Conservation (phyloP, 306 rosid species). For the Astragalus membranaceus region DNA sequence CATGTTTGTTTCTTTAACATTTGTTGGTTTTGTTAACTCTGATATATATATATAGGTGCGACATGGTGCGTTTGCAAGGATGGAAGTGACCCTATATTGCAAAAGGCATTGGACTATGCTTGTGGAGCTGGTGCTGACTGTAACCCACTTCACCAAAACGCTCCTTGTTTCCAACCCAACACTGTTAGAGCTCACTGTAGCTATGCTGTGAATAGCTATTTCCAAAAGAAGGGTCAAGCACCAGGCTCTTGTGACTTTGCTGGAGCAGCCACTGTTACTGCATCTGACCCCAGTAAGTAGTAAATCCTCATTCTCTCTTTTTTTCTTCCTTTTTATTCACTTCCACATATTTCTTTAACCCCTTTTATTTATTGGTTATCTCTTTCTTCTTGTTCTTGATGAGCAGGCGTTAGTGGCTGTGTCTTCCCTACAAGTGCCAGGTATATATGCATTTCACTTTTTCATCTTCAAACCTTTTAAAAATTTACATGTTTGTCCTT, state of each 20-base stretch:
- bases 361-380: too few species aligned
- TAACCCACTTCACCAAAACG: conserved; percentile 42
- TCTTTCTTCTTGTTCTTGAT: conserved; percentile 9
- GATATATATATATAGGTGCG: conserved; percentile 35
- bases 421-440: conserved; percentile 67
- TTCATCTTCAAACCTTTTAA: not conserved
- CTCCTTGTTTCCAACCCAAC: conserved; percentile 62
- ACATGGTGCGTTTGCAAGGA: conserved; percentile 78
- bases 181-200: conserved; percentile 61
- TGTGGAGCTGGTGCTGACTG: conserved; percentile 96
- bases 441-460: conserved; percentile 36
- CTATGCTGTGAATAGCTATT: conserved; percentile 80
- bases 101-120: conserved; percentile 73
- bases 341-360: not conserved
- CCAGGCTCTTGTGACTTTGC: conserved; percentile 73
- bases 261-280: conserved; percentile 38
- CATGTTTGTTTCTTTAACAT: not conserved
- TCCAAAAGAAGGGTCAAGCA: conserved; percentile 66
- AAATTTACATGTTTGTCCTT: not conserved
- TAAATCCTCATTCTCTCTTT: not conserved
- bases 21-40: not conserved
- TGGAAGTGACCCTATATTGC: conserved; percentile 49
- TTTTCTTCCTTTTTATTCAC: not conserved
- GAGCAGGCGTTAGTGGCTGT: conserved; percentile 65
- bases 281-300: conserved; percentile 71